A percentile compares a stretch with the other conserved stretches of the same genome.
These are phyloP conservation scores for Hibiscus tridactylites DNA, from an alignment of 345 rosid species.

Conservation along the genomic window DNA sequence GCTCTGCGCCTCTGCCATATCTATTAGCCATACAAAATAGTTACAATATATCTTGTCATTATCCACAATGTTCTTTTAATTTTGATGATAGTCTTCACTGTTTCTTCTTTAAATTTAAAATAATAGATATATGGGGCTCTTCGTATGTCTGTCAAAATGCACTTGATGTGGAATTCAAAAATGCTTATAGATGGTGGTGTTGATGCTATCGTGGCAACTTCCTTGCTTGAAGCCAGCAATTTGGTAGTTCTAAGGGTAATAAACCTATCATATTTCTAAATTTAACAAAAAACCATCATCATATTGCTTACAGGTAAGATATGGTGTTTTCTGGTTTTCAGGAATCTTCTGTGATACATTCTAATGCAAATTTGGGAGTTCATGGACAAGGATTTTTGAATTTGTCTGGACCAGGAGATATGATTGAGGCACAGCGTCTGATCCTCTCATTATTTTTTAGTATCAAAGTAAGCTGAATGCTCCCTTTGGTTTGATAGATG, in stretches of 20 bases:
- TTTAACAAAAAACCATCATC: neutral
- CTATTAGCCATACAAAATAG: neutral
- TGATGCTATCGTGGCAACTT: slow-evolving; percentile 49
- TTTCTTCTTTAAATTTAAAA: slow-evolving; percentile 11
- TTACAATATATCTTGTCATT: neutral
- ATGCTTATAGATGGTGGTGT: slow-evolving; percentile 55
- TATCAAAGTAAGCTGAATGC: slow-evolving; percentile 44
- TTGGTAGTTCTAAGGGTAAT: slow-evolving; percentile 58
- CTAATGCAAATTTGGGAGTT: slow-evolving; percentile 69
- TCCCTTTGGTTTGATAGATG: neutral
- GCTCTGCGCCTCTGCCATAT: neutral
- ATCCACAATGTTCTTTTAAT: neutral
- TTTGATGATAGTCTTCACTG: neutral
- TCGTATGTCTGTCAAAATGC: slow-evolving; percentile 60
- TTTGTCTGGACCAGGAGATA: slow-evolving; percentile 60
- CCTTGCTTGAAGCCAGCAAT: slow-evolving; percentile 64
- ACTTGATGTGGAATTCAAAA: slow-evolving; percentile 69
- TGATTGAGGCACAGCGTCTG: slow-evolving; percentile 57
- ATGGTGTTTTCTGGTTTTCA: slow-evolving; percentile 15
- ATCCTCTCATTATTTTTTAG: slow-evolving; percentile 49
- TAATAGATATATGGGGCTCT: slow-evolving; percentile 61
- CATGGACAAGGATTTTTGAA: slow-evolving; percentile 63
- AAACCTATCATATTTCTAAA: neutral
- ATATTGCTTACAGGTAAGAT: slow-evolving; percentile 4
- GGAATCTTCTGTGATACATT: slow-evolving; percentile 62